Percentiles rank a stretch among this genome's conserved stretches.
Evolutionary conservation across 306 rosid species (phyloP).

Genomic region (Citrullus colocynthis): DNA sequence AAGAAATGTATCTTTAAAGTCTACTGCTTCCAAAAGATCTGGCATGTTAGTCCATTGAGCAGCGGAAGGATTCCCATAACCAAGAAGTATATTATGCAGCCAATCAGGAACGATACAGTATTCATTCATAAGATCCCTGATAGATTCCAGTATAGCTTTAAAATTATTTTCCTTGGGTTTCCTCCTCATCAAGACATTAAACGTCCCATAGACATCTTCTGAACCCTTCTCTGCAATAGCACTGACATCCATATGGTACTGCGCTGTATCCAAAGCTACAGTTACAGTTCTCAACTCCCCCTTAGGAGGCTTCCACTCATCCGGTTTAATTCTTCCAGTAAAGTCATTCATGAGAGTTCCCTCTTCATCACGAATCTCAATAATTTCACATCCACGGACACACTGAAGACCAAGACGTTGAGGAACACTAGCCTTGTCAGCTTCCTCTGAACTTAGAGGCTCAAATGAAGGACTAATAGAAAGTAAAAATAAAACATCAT

Average conservation of each 20-base stretch:
- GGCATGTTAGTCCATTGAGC: constrained; percentile 99
- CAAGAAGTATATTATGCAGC: constrained; percentile 81
- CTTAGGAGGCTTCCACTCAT: constrained; percentile 99
- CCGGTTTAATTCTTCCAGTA: constrained; percentile 79
- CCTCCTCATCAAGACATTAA: constrained; percentile 89
- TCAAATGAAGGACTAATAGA: constrained; percentile 81
- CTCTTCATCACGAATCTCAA: constrained; percentile 86
- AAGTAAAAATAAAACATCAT: constrained; percentile 84
- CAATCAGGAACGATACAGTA: constrained; percentile 95
- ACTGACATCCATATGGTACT: constrained; percentile 90
- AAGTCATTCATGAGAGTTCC: constrained; percentile 95
- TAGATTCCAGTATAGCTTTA: constrained; percentile 92
- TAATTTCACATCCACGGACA: constrained; percentile 92
- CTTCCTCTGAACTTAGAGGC: constrained; percentile 86
- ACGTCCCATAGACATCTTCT: constrained; percentile 92
- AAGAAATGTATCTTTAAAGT: constrained; percentile 91
- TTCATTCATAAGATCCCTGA: constrained; percentile 95
- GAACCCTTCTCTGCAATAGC: constrained; percentile 79
- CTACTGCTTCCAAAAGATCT: constrained; percentile 75
- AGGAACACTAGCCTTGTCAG: constrained; percentile 71
- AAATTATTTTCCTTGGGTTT: constrained; percentile 97
- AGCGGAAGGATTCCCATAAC: constrained; percentile 95
- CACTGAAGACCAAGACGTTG: constrained; percentile 88
- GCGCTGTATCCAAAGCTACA: constrained; percentile 97
- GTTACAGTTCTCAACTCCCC: constrained; percentile 94